Conservation (phyloP, 2,329 filamentous ascomycete genomes). For the Sarocladiaceae sp. region DNA sequence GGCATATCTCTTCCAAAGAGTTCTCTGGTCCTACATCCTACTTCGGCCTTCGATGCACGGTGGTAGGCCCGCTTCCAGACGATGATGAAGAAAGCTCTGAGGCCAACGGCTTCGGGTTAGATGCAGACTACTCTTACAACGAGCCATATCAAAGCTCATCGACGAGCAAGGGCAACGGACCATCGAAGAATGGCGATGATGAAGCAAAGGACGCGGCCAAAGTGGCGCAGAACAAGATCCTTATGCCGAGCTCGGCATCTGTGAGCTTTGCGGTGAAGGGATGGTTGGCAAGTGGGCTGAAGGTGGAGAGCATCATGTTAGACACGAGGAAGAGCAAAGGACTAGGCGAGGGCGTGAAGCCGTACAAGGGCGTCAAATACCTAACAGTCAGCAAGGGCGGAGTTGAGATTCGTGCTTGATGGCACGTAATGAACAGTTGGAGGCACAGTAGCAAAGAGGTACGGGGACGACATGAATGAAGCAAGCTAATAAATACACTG, state of each 20-base stretch:
- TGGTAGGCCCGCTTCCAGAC: constrained; percentile 57
- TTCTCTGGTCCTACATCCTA: constrained; percentile 58
- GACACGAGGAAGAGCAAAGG: constrained; percentile 78
- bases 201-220: constrained; percentile 48
- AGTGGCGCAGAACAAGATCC: constrained; percentile 61
- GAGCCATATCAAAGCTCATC: constrained; percentile 49
- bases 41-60: constrained; percentile 73
- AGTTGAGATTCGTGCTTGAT: constrained; percentile 46
- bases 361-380: constrained; percentile 98
- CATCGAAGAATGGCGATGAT: constrained; percentile 19
- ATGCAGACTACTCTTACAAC: constrained; percentile 45
- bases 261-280: constrained; percentile 67
- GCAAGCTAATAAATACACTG: no score
- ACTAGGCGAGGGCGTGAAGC: constrained; percentile 79
- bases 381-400: constrained; percentile 66
- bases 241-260: constrained; percentile 74
- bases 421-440: no score
- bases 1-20: constrained; percentile 76
- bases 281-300: constrained; percentile 62
- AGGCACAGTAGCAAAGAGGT: no score
- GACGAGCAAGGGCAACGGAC: constrained; percentile 27
- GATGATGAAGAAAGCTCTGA: constrained; percentile 43
- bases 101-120: constrained; percentile 47
- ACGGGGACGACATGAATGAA: no score
- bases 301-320: constrained; percentile 61